Evolutionary conservation across 2,329 filamentous ascomycete genomes (phyloP).

Genomic region (Epichloe elymi): DNA sequence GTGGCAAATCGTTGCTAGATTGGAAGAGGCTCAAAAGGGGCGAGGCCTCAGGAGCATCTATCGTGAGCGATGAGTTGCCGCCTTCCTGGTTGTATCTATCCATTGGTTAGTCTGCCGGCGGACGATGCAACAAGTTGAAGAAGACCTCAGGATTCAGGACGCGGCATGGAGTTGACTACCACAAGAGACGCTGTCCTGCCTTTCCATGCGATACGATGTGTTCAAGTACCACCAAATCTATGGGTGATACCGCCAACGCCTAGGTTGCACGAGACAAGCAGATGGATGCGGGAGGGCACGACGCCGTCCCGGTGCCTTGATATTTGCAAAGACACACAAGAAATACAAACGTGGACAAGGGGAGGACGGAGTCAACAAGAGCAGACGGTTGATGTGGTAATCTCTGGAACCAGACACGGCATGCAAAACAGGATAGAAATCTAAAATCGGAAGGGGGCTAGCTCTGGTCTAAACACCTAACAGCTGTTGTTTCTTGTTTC

Average conservation of each 20-base stretch:
- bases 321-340: neutral
- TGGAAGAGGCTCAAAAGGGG: constrained; percentile 39
- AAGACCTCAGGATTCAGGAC: constrained; percentile 3
- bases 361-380: neutral
- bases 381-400: neutral
- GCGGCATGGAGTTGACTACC: constrained; percentile 11
- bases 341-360: neutral
- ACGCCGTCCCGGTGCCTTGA: constrained; percentile 4
- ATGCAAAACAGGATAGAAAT: neutral
- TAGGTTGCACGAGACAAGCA: constrained; percentile 26
- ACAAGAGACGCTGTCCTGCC: constrained; percentile 24
- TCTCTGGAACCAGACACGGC: neutral
- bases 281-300: constrained; percentile 5
- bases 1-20: constrained; percentile 30
- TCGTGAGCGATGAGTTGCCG: constrained; percentile 36
- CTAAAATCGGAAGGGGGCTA: neutral
- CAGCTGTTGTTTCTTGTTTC: neutral
- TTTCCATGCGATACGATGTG: constrained; percentile 20
- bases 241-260: constrained; percentile 31
- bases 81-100: constrained; percentile 43
- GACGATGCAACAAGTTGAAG: constrained; percentile 6
- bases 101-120: constrained; percentile 6
- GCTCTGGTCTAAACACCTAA: neutral
- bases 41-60: constrained; percentile 39
- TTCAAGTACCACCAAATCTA: constrained; percentile 16